Evolutionary conservation across 2,329 filamentous ascomycete genomes (phyloP), one percentile per base, ranked within the genome.

Genomic region (Eutypella sp.): DNA sequence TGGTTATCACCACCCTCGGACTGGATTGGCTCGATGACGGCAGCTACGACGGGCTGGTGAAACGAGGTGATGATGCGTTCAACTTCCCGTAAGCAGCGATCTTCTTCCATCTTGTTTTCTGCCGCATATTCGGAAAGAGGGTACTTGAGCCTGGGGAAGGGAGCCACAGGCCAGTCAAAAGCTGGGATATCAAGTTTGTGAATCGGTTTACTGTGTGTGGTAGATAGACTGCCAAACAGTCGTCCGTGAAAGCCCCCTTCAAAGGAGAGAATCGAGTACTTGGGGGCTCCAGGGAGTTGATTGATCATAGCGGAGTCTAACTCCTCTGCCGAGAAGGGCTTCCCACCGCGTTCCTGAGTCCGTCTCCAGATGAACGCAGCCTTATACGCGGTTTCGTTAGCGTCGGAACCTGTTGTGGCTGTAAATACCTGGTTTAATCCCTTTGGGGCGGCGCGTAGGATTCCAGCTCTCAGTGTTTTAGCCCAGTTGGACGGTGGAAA

Each of bases 1-100:
- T 96, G 90, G 79, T 96, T 96, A 73, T 96, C 90, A 57, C 90
- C 90, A 54, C 90, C 90, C 72, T 96, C 90, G 58, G 87, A 93
- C 73, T 96, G 90, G 63, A 96, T 86, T 47, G 90, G 91, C 76
- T 96, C 90, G 56, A 96, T 78, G 45, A 96, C 75, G 42, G 95
- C 80, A 51, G 90, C 91, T 39, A 84, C 86, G 10, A 89, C 87
- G 4, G 89, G 87, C 50, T 84, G 74, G 72, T 85, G 88, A 78
- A 81, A 93, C 61, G 78, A 85, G 57, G 79, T 80, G 67, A 96
- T 87, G 41, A 95, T 75, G 49, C 84, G 73, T 75, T 96, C 90
- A 25, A 89, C 86, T 67, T 95, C 89, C 51, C 84, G 83, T 33
- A 96, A 78, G 60, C 88, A 87, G 52, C 84, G 84, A 56, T 87